phyloP scores from a whole-genome alignment of 2,329 filamentous ascomycete species.

The Xylariales sp. region DNA sequence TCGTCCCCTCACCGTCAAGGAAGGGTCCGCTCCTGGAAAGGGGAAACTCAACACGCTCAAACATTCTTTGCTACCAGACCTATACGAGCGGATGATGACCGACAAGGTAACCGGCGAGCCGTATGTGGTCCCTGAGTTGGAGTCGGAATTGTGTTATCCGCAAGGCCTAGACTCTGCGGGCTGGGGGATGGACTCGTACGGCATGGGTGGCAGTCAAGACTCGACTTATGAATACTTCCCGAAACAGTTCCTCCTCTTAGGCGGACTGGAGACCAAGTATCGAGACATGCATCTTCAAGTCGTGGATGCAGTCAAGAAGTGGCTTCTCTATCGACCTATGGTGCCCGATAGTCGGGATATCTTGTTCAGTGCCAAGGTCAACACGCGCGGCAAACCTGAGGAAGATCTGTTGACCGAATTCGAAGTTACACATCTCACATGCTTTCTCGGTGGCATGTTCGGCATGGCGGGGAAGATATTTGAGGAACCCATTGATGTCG shows the following conservation, averaged over 20 bases:
- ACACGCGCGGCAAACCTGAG: constrained; percentile 37
- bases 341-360: constrained; percentile 62
- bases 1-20: constrained; percentile 5
- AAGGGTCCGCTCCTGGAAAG: neutral
- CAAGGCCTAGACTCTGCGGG: constrained; percentile 52
- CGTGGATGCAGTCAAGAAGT: constrained; percentile 63
- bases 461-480: constrained; percentile 62
- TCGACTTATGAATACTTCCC: constrained; percentile 70
- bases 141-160: constrained; percentile 43
- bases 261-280: constrained; percentile 70
- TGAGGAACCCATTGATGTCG: constrained; percentile 52
- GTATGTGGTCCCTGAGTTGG: constrained; percentile 2
- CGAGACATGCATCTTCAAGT: constrained; percentile 65
- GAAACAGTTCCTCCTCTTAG: constrained; percentile 71
- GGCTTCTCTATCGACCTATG: constrained; percentile 76
- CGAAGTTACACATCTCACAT: constrained; percentile 59
- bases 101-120: constrained; percentile 7
- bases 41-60: constrained; percentile 2
- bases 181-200: constrained; percentile 42
- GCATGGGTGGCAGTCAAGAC: constrained; percentile 63
- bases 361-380: constrained; percentile 66
- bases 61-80: constrained; percentile 6
- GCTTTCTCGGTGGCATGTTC: constrained; percentile 68
- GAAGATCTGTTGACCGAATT: constrained; percentile 45
- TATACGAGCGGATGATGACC: constrained; percentile 10